Evolutionary conservation across 306 rosid genomes (phyloP).

Genomic region (Acacia confusa): DNA sequence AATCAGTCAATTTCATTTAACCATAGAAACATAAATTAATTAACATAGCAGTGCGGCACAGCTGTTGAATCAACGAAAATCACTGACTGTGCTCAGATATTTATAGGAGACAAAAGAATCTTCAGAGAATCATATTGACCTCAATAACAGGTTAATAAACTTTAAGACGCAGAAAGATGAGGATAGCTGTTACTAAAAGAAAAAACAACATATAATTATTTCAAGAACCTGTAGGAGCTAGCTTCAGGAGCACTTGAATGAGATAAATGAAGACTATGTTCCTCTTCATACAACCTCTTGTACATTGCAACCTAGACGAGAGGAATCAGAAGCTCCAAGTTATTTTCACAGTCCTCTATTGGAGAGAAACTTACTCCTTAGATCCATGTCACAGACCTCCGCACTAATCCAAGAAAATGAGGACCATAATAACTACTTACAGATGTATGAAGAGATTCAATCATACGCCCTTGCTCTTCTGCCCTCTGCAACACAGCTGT

Average conservation of each 20-base stretch:
- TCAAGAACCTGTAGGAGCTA: slow-evolving; percentile 59
- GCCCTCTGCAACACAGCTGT: slow-evolving; percentile 85
- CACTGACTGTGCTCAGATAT: background rate
- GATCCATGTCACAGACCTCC: background rate
- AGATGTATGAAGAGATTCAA: slow-evolving; percentile 90
- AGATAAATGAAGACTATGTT: slow-evolving; percentile 64
- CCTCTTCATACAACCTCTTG: slow-evolving; percentile 93
- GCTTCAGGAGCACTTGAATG: slow-evolving; percentile 50
- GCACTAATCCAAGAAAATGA: background rate
- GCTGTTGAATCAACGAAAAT: background rate
- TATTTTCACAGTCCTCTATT: background rate
- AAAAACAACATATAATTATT: slow-evolving; percentile 5
- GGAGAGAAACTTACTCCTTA: background rate
- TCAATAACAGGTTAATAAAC: background rate
- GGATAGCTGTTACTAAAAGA: background rate
- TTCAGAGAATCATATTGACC: background rate
- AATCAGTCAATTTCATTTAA: background rate
- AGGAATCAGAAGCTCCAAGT: slow-evolving; percentile 10
- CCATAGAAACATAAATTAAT: background rate
- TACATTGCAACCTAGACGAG: slow-evolving; percentile 81
- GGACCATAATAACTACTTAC: slow-evolving; percentile 44
- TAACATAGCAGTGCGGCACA: background rate
- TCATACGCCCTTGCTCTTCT: slow-evolving; percentile 89
- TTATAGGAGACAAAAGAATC: background rate
- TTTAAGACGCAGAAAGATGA: background rate